phyloP scores from a whole-genome alignment of 2,329 filamentous ascomycete species.

The Blumeriella jaapii region DNA sequence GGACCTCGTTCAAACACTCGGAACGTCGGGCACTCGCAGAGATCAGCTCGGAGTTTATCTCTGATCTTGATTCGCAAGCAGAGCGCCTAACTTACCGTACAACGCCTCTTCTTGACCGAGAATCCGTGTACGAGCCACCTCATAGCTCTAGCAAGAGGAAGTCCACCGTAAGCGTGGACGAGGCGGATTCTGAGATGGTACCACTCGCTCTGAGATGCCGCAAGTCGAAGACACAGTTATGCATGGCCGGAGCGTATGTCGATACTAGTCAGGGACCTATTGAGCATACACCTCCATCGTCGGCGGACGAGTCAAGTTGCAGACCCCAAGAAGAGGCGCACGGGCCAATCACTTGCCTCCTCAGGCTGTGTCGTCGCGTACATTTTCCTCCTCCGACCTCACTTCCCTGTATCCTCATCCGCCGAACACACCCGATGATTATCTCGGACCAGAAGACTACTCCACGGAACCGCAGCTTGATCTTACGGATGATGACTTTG shows the following conservation, averaged over 20 bases:
- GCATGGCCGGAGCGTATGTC: too few relatives aligned
- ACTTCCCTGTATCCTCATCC: conserved; percentile 10
- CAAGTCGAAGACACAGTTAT: conserved; percentile 6
- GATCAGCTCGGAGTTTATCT: conserved; percentile 15
- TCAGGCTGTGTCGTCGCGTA: conserved; percentile 1
- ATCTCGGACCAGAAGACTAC: background rate
- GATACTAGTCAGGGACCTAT: background rate
- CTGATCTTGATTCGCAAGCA: conserved; percentile 10
- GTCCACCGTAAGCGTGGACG: background rate
- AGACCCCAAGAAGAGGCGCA: background rate
- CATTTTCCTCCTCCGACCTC: conserved; percentile 17
- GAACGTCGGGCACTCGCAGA: conserved; percentile 24
- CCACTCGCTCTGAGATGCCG: conserved; percentile 3
- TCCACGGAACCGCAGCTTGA: conserved; percentile 5
- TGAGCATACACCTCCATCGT: conserved; percentile 7
- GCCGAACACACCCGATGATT: conserved; percentile 7
- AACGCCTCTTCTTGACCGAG: conserved; percentile 8
- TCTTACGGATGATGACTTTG: conserved; percentile 1
- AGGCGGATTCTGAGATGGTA: conserved; percentile 1
- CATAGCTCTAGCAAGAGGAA: conserved; percentile 1
- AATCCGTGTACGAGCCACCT: conserved; percentile 3
- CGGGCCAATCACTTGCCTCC: conserved; percentile 23
- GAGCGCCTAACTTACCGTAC: conserved; percentile 5
- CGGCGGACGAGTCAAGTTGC: conserved; percentile 5
- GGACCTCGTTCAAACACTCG: conserved; percentile 18